Base-by-base conservation (phyloP, 441 rosid species). In the Macaranga tanarius region DNA sequence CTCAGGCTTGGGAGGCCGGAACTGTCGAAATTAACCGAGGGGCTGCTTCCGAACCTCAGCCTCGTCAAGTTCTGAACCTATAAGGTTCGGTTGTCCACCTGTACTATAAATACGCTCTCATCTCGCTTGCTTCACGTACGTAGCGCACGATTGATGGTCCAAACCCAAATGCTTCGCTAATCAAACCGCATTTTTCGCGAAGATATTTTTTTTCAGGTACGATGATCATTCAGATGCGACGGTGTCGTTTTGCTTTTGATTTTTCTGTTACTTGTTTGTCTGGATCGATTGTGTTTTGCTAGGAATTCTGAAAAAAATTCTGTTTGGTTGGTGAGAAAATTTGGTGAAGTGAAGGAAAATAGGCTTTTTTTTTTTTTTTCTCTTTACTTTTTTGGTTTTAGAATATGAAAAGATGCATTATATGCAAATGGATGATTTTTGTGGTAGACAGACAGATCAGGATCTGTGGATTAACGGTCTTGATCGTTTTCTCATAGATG, bases 201-300 rank as follows among this genome's bases (percentile, higher is more conserved):
- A 59, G 40, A 58, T 62, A 50, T 77, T 72, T 76, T 64, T 75
- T 65, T 67, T 26, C 3, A 34, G 85, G 89, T 74, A 72, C 25
- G 4, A 11, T 26, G 17, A 26, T 28, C n/a, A 28, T 10, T 62
- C 28, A 7, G 28, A 20, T 4, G 40, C 5, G 4, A 34, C 48
- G 48, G 8, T 20, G 17, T n/a, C 11, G 47, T 38, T 22, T 11
- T 19, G 10, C 8, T 67, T 67, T 51, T 47, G 17, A 16, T 65
- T 2, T 10, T 25, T 50, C 3, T 34, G 54, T 65, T 62, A 28
- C 4, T 56, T 1, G 9, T 65, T 28, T 58, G 19, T 10, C 55
- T 54, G 26, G 70, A 54, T 64, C 69, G 44, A n/a, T 51, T 38
- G 19, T 16, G 9, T 62, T 72, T 19, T 23, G 16, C 50, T 12